A percentile compares a stretch with the other conserved stretches of the same genome.
phyloP scores from a whole-genome alignment of 2,329 filamentous ascomycete species.

The Ophiosphaerella korrae region DNA sequence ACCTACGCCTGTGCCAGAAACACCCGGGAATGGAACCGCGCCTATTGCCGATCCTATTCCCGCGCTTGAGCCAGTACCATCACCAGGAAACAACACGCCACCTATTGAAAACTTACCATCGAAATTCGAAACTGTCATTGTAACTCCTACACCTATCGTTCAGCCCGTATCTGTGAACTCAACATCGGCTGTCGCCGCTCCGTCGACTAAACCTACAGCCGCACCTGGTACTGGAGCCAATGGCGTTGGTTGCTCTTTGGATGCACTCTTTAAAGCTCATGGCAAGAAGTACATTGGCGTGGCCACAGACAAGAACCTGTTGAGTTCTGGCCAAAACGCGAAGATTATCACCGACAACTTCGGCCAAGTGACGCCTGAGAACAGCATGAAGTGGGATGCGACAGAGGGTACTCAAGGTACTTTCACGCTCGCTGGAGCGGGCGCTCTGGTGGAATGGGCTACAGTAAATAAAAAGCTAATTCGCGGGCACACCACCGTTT shows the following conservation, averaged over 20 bases:
- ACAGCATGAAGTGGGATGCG: slow-evolving; percentile 72
- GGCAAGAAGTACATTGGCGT: slow-evolving; percentile 71
- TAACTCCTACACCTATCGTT: slow-evolving; percentile 1
- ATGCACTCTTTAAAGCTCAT: slow-evolving; percentile 62
- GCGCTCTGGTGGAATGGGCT: slow-evolving; percentile 67
- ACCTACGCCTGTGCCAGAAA: too few relatives aligned
- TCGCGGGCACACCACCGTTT: slow-evolving; percentile 69
- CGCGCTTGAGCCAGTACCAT: neutral
- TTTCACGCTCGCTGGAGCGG: slow-evolving; percentile 63
- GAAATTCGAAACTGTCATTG: neutral
- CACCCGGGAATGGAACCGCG: neutral
- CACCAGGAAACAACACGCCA: neutral
- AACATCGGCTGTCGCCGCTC: neutral
- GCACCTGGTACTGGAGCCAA: slow-evolving; percentile 19
- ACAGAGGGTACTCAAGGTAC: slow-evolving; percentile 54
- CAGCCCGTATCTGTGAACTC: neutral
- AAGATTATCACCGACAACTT: slow-evolving; percentile 66
- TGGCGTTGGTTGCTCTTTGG: slow-evolving; percentile 46
- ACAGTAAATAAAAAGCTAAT: slow-evolving; percentile 60
- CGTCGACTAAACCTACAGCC: slow-evolving; percentile 2
- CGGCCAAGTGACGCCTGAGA: slow-evolving; percentile 69
- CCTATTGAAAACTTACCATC: slow-evolving; percentile 5
- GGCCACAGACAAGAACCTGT: slow-evolving; percentile 59
- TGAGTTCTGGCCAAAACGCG: slow-evolving; percentile 57
- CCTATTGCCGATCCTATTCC: slow-evolving; percentile 3